These are phyloP conservation scores for Pythium sukuiense DNA, from an alignment of 352 stramenopile genomes.

Conservation along the genomic window DNA sequence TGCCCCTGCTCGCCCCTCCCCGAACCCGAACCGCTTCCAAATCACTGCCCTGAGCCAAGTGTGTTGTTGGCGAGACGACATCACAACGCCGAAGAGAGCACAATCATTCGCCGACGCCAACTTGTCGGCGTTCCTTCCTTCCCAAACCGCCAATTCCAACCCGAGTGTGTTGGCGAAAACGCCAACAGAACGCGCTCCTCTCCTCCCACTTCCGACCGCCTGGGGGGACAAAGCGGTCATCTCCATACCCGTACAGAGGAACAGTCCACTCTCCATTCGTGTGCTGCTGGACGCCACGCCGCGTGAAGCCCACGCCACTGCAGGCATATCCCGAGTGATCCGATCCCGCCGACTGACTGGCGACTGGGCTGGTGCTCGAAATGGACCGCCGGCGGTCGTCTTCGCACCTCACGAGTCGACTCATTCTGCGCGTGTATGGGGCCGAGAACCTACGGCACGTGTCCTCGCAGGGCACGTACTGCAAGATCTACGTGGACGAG, in stretches of 20 bases:
- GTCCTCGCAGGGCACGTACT: conserved; percentile 72
- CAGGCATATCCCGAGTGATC: not conserved
- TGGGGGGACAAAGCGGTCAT: not conserved
- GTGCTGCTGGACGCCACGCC: conserved; percentile 1
- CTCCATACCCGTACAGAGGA: not conserved
- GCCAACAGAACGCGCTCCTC: conserved; percentile 5
- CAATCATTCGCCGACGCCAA: not conserved
- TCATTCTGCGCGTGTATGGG: conserved; percentile 67
- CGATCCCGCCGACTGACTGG: not conserved
- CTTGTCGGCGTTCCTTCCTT: not conserved
- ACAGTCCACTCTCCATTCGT: not conserved
- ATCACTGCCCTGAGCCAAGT: conserved; percentile 1
- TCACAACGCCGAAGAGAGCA: conserved; percentile 7
- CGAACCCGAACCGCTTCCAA: conserved; percentile 20
- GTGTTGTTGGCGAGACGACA: not conserved
- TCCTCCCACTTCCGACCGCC: conserved; percentile 4
- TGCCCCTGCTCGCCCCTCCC: conserved; percentile 20
- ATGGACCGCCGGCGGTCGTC: conserved; percentile 23
- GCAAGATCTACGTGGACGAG: conserved; percentile 64
- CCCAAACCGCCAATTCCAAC: conserved; percentile 1
- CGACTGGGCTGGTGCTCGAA: not conserved
- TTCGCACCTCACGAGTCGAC: conserved; percentile 26
- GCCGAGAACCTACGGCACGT: conserved; percentile 62
- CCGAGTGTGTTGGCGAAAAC: conserved; percentile 3
- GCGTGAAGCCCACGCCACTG: no score